phyloP scores from a whole-genome alignment of 805 yeast genomes.

The Torulaspora maleeae region DNA sequence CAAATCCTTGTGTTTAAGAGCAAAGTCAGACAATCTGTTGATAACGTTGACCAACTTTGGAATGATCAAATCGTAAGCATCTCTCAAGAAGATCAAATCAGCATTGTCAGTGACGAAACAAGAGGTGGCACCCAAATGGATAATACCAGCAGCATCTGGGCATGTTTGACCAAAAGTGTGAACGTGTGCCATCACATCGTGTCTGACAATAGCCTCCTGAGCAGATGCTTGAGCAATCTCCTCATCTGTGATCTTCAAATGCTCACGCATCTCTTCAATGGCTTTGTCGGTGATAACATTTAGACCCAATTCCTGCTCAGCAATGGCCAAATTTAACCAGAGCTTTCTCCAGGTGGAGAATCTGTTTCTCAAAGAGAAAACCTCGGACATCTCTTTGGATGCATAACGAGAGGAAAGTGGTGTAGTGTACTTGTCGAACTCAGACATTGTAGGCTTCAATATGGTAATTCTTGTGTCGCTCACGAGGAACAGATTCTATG shows the following conservation, averaged over 20 bases:
- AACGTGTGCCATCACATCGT: constrained; percentile 99
- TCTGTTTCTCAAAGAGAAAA: constrained; percentile 89
- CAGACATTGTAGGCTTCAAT: constrained; percentile 25
- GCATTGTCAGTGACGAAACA: constrained; percentile 98
- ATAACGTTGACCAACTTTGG: constrained; percentile 96
- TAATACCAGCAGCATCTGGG: constrained; percentile 96
- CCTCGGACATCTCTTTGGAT: constrained; percentile 90
- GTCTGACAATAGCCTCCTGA: constrained; percentile 97
- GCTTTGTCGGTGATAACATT: constrained; percentile 86
- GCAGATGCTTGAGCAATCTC: constrained; percentile 84
- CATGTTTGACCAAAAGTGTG: constrained; percentile 89
- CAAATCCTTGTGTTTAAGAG: constrained; percentile 85
- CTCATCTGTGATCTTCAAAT: constrained; percentile 82
- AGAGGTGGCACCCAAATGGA: constrained; percentile 96
- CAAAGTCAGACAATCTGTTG: constrained; percentile 82
- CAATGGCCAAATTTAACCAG: constrained; percentile 92
- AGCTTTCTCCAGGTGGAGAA: constrained; percentile 98
- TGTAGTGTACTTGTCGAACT: constrained; percentile 73
- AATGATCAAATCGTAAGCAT: constrained; percentile 87
- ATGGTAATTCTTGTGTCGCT: neutral
- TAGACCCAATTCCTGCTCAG: constrained; percentile 89
- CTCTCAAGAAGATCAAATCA: constrained; percentile 91
- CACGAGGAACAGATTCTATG: too few relatives aligned
- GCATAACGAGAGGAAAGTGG: constrained; percentile 97
- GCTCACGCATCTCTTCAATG: constrained; percentile 72